Evolutionary conservation across 345 rosid genomes (phyloP).

Genomic region (Citrus cavaleriei): DNA sequence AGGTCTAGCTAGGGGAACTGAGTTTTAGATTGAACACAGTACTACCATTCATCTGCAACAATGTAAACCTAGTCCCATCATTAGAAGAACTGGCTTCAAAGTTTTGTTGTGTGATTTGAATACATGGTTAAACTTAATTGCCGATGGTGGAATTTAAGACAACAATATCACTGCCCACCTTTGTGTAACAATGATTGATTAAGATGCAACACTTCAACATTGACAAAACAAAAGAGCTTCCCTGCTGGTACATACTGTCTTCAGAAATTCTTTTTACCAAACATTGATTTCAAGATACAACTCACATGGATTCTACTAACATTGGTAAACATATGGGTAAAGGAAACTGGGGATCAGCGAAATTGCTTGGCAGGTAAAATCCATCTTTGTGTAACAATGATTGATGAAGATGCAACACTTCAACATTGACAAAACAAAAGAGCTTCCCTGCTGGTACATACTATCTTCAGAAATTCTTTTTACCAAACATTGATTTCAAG

Average conservation of each 20-base stretch:
- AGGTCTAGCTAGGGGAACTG: neutral
- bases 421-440: neutral
- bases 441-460: neutral
- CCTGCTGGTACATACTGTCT: neutral
- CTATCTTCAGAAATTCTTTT: neutral
- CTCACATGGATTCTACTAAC: slow-evolving; percentile 3
- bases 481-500: slow-evolving; percentile 7
- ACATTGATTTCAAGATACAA: slow-evolving; percentile 20
- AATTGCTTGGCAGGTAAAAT: slow-evolving; percentile 7
- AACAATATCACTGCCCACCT: neutral
- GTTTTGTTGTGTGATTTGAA: neutral
- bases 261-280: neutral
- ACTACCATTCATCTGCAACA: neutral
- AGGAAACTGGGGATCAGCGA: neutral
- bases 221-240: slow-evolving; percentile 1
- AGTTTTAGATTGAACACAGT: neutral
- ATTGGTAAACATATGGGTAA: slow-evolving; percentile 2
- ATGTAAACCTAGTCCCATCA: neutral
- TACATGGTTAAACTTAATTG: neutral
- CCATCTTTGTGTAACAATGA: neutral
- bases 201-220: neutral
- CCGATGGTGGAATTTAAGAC: neutral
- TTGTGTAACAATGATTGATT: neutral
- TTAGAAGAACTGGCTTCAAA: neutral
- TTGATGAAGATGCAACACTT: neutral